Percentiles rank a stretch among this genome's conserved stretches.
Evolutionary conservation across 768 basidiomycete genomes (phyloP).

Genomic region (Goffeauzyma gilvescens): DNA sequence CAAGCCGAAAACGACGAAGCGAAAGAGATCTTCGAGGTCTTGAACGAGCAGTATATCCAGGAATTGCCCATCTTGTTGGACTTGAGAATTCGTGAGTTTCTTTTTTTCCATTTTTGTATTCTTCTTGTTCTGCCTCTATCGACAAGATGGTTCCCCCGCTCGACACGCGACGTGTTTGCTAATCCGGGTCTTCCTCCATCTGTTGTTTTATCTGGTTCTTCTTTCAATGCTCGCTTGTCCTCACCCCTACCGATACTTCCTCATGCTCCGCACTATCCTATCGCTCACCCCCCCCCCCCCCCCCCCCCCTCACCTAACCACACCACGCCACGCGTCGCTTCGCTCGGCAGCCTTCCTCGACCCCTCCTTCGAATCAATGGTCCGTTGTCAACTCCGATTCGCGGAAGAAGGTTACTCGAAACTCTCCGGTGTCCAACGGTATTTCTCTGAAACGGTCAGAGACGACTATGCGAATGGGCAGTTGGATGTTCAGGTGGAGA

Average conservation of each 20-base stretch:
- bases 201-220: no score
- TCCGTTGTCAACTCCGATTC: conserved; percentile 85
- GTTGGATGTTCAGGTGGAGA: conserved; percentile 93
- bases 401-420: conserved; percentile 98
- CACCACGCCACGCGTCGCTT: background rate
- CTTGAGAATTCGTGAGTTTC: conserved; percentile 58
- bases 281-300: no score
- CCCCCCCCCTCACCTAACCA: no score
- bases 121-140: no score
- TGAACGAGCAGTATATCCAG: conserved; percentile 76
- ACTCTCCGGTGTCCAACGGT: conserved; percentile 72
- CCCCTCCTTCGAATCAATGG: conserved; percentile 95
- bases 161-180: no score
- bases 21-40: conserved; percentile 76
- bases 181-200: no score
- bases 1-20: conserved; percentile 92
- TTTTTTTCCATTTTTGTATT: background rate
- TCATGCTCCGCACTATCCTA: no score
- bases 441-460: conserved; percentile 71
- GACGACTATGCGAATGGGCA: conserved; percentile 96
- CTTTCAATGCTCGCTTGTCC: background rate
- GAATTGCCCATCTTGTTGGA: conserved; percentile 86
- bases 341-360: conserved; percentile 58
- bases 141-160: no score
- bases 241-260: background rate